Percentiles rank a stretch among this genome's conserved stretches.
phyloP scores from a whole-genome alignment of 2,329 filamentous ascomycete species.

The Monilinia fructigena region DNA sequence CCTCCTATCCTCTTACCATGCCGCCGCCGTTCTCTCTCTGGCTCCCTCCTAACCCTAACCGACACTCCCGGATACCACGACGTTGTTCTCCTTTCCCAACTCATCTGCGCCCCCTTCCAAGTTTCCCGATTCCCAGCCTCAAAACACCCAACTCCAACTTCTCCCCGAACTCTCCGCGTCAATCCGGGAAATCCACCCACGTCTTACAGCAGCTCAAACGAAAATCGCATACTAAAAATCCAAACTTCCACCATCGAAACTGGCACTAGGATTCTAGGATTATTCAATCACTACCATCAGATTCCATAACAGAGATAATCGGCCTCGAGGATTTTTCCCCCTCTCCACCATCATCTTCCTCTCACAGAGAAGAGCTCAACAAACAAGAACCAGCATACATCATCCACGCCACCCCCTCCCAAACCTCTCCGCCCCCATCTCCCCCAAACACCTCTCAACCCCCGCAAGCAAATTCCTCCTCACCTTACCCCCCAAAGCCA shows the following conservation, averaged over 20 bases:
- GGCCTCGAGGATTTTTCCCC: neutral
- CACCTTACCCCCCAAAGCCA: neutral
- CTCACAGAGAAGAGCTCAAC: neutral
- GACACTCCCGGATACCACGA: conserved; percentile 25
- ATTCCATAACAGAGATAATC: neutral
- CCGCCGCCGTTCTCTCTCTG: conserved; percentile 26
- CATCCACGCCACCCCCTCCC: neutral
- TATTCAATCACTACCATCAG: conserved; percentile 6
- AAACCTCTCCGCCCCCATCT: neutral
- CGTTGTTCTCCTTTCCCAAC: conserved; percentile 1
- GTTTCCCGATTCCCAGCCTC: neutral
- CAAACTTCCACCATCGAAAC: conserved; percentile 21
- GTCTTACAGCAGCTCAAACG: conserved; percentile 24
- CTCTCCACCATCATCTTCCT: too few species aligned
- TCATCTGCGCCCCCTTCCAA: neutral
- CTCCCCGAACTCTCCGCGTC: conserved; percentile 12
- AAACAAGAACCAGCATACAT: neutral
- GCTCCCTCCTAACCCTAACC: conserved; percentile 27
- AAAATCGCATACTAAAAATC: conserved; percentile 21
- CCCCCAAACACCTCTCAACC: neutral
- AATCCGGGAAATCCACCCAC: conserved; percentile 20
- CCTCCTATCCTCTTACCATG: conserved; percentile 23
- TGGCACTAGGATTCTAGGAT: conserved; percentile 15
- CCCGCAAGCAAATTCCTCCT: neutral
- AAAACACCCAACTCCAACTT: too few species aligned